These are phyloP conservation scores for Zymoseptoria tritici DNA, from an alignment of 2,329 filamentous ascomycete genomes.

Conservation along the genomic window DNA sequence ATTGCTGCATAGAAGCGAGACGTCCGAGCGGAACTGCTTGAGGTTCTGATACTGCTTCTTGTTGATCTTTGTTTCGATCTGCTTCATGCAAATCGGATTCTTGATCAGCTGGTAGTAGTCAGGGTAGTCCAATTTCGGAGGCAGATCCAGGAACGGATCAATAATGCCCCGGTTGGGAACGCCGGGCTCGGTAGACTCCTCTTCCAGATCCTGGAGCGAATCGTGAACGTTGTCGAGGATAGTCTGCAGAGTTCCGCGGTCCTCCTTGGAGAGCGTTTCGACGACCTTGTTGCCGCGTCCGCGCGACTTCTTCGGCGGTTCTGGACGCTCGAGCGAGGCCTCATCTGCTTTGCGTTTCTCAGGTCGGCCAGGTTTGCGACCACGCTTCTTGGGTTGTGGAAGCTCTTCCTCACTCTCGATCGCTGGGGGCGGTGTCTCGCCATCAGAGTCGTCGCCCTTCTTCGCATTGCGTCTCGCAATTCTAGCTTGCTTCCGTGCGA, in stretches of 20 bases:
- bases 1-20: constrained; percentile 78
- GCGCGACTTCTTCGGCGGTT: constrained; percentile 70
- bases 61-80: constrained; percentile 91
- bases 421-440: constrained; percentile 71
- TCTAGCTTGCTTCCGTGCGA: constrained; percentile 78
- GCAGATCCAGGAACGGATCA: constrained; percentile 86
- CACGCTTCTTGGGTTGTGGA: constrained; percentile 62
- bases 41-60: constrained; percentile 84
- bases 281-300: constrained; percentile 62
- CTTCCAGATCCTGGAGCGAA: constrained; percentile 73
- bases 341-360: constrained; percentile 86
- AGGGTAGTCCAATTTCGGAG: constrained; percentile 79
- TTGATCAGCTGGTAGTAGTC: constrained; percentile 94
- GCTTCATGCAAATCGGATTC: constrained; percentile 90
- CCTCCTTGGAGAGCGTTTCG: constrained; percentile 58
- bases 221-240: constrained; percentile 74
- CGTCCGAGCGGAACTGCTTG: constrained; percentile 72
- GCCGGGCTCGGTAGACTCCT: constrained; percentile 55
- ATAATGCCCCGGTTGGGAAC: constrained; percentile 71
- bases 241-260: constrained; percentile 70
- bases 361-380: constrained; percentile 58
- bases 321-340: constrained; percentile 56
- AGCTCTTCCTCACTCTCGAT: constrained; percentile 73
- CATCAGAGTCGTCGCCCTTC: constrained; percentile 50
- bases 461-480: constrained; percentile 74